phyloP scores from a whole-genome alignment of 2,329 filamentous ascomycete species.

The Fonsecaea erecta region DNA sequence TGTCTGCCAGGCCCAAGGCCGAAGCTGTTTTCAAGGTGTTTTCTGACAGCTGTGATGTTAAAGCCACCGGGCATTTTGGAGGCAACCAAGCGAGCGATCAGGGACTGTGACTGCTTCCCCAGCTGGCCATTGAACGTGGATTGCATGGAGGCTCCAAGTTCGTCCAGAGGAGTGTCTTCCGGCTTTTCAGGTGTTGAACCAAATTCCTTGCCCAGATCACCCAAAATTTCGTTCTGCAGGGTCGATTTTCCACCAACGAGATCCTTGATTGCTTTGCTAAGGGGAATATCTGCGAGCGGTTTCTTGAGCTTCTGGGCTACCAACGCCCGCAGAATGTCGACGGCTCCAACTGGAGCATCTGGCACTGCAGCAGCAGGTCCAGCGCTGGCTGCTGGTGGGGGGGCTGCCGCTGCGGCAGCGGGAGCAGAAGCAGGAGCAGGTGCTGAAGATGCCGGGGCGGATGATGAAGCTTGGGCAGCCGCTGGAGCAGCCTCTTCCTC shows the following conservation, averaged over 20 bases:
- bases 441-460: conserved; percentile 50
- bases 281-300: conserved; percentile 79
- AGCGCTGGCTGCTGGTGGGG: conserved; percentile 69
- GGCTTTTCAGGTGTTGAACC: conserved; percentile 97
- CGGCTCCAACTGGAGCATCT: conserved; percentile 83
- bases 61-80: conserved; percentile 99
- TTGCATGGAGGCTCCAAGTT: conserved; percentile 93
- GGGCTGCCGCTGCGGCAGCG: conserved; percentile 56
- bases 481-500: conserved; percentile 79
- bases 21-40: conserved; percentile 94
- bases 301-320: conserved; percentile 99
- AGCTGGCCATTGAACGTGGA: conserved; percentile 98
- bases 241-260: conserved; percentile 98
- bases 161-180: conserved; percentile 94
- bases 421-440: conserved; percentile 61
- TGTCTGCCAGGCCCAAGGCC: conserved; percentile 84
- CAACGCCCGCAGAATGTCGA: conserved; percentile 85
- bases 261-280: conserved; percentile 98
- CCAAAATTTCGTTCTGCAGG: conserved; percentile 96
- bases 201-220: conserved; percentile 97
- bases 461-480: conserved; percentile 46
- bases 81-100: conserved; percentile 92
- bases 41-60: conserved; percentile 94
- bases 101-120: conserved; percentile 91
- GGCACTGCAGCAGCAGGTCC: conserved; percentile 86